These are phyloP conservation scores for Coemansia reversa DNA, from an alignment of 192 early-diverging fungal genomes.

Conservation along the genomic window DNA sequence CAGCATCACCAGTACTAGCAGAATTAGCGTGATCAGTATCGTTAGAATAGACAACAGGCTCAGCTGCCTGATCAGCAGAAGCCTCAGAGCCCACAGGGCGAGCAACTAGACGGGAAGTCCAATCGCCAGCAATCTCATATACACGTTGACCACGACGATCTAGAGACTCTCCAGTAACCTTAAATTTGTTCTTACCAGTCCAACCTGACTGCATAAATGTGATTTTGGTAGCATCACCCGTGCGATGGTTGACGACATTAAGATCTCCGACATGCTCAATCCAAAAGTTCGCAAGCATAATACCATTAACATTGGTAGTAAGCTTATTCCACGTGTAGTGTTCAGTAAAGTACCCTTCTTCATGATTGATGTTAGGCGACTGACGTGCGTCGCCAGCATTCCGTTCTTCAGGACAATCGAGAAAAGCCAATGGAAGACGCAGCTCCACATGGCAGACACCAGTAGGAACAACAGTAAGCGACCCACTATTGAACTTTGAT, in stretches of 20 bases:
- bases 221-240: constrained; percentile 71
- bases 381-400: constrained; percentile 28
- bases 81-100: constrained; percentile 15
- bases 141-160: constrained; percentile 54
- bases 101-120: constrained; percentile 67
- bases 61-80: constrained; percentile 16
- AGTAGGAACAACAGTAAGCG: constrained; percentile 75
- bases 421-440: constrained; percentile 61
- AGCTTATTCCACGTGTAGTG: constrained; percentile 90
- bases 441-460: constrained; percentile 80
- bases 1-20: constrained; percentile 26
- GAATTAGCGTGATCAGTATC: constrained; percentile 8
- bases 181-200: constrained; percentile 66
- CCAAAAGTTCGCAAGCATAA: constrained; percentile 81
- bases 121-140: constrained; percentile 68
- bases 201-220: constrained; percentile 78
- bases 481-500: constrained; percentile 83
- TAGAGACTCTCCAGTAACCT: constrained; percentile 61
- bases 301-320: constrained; percentile 79
- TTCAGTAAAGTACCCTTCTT: constrained; percentile 62
- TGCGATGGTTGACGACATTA: constrained; percentile 77
- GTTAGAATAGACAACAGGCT: constrained; percentile 19
- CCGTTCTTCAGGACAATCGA: constrained; percentile 45
- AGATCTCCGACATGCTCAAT: constrained; percentile 88
- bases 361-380: constrained; percentile 41